phyloP scores from a whole-genome alignment of 2,329 filamentous ascomycete species.

The Ceratocystis papillata region DNA sequence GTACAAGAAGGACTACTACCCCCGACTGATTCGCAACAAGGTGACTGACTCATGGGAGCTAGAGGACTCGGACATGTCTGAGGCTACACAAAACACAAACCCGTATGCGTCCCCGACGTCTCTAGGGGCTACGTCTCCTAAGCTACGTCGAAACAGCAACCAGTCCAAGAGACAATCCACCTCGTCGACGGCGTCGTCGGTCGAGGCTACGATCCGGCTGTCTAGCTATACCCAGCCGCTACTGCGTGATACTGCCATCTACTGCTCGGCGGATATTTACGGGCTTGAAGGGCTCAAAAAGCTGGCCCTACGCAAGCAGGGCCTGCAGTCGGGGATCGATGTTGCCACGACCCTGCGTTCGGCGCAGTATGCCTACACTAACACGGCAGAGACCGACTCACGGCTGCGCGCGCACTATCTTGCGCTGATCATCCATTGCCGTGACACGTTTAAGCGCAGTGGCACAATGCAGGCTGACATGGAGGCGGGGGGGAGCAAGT shows the following conservation, averaged over 20 bases:
- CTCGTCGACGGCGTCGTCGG: neutral
- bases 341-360: conserved; percentile 83
- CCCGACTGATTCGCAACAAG: conserved; percentile 77
- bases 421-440: conserved; percentile 91
- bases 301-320: conserved; percentile 86
- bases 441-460: conserved; percentile 95
- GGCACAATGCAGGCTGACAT: conserved; percentile 99
- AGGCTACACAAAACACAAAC: conserved; percentile 39
- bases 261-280: conserved; percentile 85
- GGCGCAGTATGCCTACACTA: conserved; percentile 88
- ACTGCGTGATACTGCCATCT: conserved; percentile 85
- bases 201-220: conserved; percentile 67
- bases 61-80: conserved; percentile 51
- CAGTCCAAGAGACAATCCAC: neutral
- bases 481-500: conserved; percentile 77
- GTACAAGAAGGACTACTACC: conserved; percentile 94
- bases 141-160: neutral
- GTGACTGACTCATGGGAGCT: conserved; percentile 80
- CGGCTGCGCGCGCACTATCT: conserved; percentile 93
- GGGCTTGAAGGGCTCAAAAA: conserved; percentile 86
- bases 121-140: neutral
- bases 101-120: conserved; percentile 34
- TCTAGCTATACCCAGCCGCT: conserved; percentile 62
- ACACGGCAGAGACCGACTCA: conserved; percentile 88
- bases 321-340: conserved; percentile 83